Evolutionary conservation across 2,329 filamentous ascomycete species (phyloP).

Genomic region (Aspergillus melleus): DNA sequence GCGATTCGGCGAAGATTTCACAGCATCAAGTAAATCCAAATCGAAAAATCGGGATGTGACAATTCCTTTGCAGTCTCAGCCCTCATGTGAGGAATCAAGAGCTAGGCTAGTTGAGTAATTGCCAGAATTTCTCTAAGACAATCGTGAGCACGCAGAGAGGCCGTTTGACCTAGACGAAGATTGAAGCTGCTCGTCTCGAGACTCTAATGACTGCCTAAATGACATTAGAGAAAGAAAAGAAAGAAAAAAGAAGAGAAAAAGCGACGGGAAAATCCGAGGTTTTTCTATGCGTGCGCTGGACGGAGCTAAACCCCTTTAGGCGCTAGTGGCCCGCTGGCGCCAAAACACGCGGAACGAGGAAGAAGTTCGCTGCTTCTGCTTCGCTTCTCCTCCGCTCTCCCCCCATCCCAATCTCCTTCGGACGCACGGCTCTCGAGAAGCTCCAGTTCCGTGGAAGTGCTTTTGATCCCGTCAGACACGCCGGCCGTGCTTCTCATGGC

Average conservation of each 20-base stretch:
- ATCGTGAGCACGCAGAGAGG: conserved; percentile 97
- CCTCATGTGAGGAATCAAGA: conserved; percentile 52
- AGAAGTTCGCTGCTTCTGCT: conserved; percentile 24
- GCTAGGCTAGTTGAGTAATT: conserved; percentile 73
- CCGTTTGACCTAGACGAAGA: conserved; percentile 88
- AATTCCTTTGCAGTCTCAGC: conserved; percentile 53
- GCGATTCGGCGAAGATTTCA: background rate
- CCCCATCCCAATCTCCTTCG: conserved; percentile 16
- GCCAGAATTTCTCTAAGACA: conserved; percentile 76
- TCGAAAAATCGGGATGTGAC: conserved; percentile 36
- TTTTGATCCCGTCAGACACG: background rate
- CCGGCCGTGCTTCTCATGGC: conserved; percentile 31
- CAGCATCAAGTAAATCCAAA: background rate
- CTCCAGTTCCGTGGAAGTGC: background rate
- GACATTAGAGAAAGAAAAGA: conserved; percentile 57
- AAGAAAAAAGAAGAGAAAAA: conserved; percentile 45
- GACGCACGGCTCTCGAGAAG: background rate
- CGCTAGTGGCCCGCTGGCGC: conserved; percentile 25
- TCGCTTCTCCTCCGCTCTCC: conserved; percentile 8
- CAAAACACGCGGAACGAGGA: conserved; percentile 30
- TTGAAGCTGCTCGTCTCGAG: conserved; percentile 82
- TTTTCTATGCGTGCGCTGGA: conserved; percentile 27
- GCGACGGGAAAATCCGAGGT: conserved; percentile 28
- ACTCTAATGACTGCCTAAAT: conserved; percentile 97
- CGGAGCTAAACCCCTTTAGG: conserved; percentile 31